Conservation (phyloP, 1,284 basidiomycete genomes). For the Microbotryum lychnidis-dioicae region DNA sequence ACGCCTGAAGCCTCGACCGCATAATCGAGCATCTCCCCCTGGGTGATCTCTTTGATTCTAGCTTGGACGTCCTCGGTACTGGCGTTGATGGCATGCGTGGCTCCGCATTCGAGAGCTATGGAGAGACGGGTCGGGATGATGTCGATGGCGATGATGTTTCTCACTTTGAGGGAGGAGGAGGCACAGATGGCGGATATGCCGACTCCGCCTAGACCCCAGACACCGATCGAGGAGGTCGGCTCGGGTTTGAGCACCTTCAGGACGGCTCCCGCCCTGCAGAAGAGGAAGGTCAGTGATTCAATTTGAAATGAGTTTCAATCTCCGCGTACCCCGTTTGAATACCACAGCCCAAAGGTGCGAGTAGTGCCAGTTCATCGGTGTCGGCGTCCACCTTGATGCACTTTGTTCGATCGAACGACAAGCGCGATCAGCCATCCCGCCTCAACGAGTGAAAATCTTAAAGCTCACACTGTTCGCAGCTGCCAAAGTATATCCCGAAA, state of each 20-base stretch:
- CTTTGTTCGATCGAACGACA: neutral
- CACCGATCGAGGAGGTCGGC: constrained; percentile 7
- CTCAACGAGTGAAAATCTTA: too few relatives aligned
- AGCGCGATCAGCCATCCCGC: neutral
- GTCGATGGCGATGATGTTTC: constrained; percentile 33
- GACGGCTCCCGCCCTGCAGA: constrained; percentile 10
- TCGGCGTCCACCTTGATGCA: constrained; percentile 20
- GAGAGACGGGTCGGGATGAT: constrained; percentile 26
- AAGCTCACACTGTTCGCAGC: too few relatives aligned
- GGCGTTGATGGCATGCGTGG: constrained; percentile 28
- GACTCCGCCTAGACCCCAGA: constrained; percentile 33
- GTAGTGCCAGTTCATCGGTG: constrained; percentile 20
- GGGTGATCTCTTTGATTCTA: constrained; percentile 5
- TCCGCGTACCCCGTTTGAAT: constrained; percentile 4
- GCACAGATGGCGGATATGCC: constrained; percentile 33
- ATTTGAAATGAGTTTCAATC: neutral
- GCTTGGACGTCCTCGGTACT: constrained; percentile 4
- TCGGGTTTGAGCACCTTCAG: constrained; percentile 25
- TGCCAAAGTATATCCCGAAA: too few relatives aligned
- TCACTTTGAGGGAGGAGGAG: constrained; percentile 21
- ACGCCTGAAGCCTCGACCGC: constrained; percentile 11
- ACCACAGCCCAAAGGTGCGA: constrained; percentile 26
- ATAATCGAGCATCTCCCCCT: constrained; percentile 5
- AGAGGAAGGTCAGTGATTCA: neutral
- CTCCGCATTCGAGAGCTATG: constrained; percentile 28